Evolutionary conservation across 2,329 filamentous ascomycete genomes (phyloP).

Genomic region (Pseudocercospora ulei): DNA sequence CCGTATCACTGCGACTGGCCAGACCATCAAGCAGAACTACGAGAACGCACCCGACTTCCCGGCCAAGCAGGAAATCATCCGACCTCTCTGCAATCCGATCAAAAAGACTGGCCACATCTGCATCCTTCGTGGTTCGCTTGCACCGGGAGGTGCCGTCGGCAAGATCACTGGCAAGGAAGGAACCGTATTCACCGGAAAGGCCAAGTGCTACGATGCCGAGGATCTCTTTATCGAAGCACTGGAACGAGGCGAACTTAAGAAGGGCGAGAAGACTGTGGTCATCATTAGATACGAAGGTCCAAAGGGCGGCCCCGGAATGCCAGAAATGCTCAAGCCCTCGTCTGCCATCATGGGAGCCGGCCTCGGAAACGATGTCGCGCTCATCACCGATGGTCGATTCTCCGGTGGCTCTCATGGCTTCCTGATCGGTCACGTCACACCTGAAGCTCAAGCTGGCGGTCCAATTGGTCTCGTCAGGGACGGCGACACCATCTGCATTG

Average conservation of each 20-base stretch:
- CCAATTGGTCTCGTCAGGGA: constrained; percentile 75
- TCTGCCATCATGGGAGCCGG: constrained; percentile 66
- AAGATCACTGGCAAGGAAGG: constrained; percentile 73
- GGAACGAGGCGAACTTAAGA: constrained; percentile 58
- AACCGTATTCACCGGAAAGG: constrained; percentile 56
- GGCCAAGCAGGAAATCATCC: constrained; percentile 59
- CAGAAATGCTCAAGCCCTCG: constrained; percentile 63
- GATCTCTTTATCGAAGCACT: constrained; percentile 59
- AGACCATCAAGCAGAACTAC: constrained; percentile 44
- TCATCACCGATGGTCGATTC: constrained; percentile 67
- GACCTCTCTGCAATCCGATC: constrained; percentile 58
- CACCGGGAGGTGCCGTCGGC: constrained; percentile 60
- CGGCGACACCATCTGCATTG: constrained; percentile 71
- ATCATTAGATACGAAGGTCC: constrained; percentile 67
- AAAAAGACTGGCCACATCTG: constrained; percentile 63
- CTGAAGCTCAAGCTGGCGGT: constrained; percentile 75
- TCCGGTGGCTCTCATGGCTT: constrained; percentile 77
- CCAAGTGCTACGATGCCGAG: constrained; percentile 60
- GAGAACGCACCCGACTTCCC: constrained; percentile 55
- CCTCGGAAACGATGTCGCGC: constrained; percentile 61
- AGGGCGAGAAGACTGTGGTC: constrained; percentile 66
- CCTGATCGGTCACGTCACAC: constrained; percentile 78
- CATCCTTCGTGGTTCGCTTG: constrained; percentile 59
- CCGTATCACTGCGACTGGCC: constrained; percentile 44
- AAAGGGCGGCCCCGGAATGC: constrained; percentile 65